Conservation (phyloP, 768 basidiomycete genomes). For the Hygrocybe coccinea region DNA sequence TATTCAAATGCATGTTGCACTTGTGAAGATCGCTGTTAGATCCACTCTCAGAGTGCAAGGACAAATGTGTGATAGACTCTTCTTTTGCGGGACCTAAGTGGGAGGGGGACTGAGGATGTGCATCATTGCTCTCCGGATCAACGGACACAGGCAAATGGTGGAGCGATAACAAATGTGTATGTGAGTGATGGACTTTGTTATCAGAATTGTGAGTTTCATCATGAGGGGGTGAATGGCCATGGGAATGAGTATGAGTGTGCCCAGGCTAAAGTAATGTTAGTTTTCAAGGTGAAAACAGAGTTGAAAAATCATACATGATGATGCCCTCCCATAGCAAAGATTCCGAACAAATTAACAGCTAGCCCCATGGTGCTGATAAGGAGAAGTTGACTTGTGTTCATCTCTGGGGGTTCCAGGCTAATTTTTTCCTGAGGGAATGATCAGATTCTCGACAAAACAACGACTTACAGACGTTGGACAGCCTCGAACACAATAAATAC, state of each 20-base stretch:
- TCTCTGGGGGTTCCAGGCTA: constrained; percentile 91
- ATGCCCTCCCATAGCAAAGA: constrained; percentile 98
- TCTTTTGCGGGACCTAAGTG: no score
- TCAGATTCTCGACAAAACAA: background rate
- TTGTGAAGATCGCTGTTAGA: no score
- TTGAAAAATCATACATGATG: constrained; percentile 46
- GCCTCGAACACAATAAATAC: constrained; percentile 99
- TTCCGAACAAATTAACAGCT: constrained; percentile 93
- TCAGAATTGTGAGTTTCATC: constrained; percentile 5
- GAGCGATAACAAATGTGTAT: background rate
- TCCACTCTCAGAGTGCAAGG: background rate
- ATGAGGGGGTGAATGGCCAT: constrained; percentile 14
- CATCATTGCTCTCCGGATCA: no score
- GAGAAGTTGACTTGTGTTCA: constrained; percentile 91
- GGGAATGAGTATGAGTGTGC: constrained; percentile 37
- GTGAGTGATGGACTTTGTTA: background rate
- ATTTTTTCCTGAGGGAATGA: background rate
- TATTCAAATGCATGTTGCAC: background rate
- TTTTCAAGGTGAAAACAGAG: background rate
- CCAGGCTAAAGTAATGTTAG: constrained; percentile 38
- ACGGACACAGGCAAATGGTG: no score
- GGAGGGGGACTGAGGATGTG: no score
- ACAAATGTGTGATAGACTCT: background rate
- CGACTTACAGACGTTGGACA: constrained; percentile 79
- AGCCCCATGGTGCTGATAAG: constrained; percentile 86